Evolutionary conservation across 164 flowering plant species (phyloP).

Genomic region (Litsea cubeba): DNA sequence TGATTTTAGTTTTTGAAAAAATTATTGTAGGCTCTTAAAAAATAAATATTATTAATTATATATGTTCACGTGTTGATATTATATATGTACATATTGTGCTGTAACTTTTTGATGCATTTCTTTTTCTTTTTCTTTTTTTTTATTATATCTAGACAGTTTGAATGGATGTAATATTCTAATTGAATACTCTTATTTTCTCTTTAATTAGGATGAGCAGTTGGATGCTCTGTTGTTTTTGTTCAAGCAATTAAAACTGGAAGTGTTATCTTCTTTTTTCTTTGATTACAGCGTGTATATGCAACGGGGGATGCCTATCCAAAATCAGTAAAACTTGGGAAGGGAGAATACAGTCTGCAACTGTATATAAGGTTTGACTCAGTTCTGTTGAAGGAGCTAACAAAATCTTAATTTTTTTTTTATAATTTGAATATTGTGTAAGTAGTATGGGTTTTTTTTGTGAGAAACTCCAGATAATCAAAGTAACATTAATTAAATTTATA

Average conservation of each 20-base stretch:
- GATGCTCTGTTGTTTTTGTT: not conserved
- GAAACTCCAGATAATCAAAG: too few species aligned
- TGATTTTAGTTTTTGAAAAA: too few species aligned
- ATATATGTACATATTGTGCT: too few species aligned
- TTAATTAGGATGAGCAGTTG: not conserved
- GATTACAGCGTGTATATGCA: slow-evolving; percentile 70
- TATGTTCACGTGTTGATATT: too few species aligned
- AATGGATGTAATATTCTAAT: not conserved
- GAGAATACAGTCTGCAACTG: slow-evolving; percentile 71
- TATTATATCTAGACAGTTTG: too few species aligned
- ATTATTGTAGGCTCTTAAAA: too few species aligned
- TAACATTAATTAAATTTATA: too few species aligned
- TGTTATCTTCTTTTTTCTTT: slow-evolving; percentile 1
- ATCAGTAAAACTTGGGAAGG: slow-evolving; percentile 73
- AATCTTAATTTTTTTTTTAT: too few species aligned
- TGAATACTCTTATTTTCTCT: not conserved
- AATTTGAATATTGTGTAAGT: too few species aligned
- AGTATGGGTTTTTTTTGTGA: too few species aligned
- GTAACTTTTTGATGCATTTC: too few species aligned
- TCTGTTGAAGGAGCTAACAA: not conserved
- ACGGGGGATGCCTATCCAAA: slow-evolving; percentile 87
- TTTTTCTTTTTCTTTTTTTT: rapidly evolving
- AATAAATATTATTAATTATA: too few species aligned
- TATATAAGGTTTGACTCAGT: slow-evolving; percentile 53
- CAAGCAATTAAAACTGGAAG: not conserved